Base-by-base conservation (phyloP, 768 basidiomycete species). In the Ramaria sp. region DNA sequence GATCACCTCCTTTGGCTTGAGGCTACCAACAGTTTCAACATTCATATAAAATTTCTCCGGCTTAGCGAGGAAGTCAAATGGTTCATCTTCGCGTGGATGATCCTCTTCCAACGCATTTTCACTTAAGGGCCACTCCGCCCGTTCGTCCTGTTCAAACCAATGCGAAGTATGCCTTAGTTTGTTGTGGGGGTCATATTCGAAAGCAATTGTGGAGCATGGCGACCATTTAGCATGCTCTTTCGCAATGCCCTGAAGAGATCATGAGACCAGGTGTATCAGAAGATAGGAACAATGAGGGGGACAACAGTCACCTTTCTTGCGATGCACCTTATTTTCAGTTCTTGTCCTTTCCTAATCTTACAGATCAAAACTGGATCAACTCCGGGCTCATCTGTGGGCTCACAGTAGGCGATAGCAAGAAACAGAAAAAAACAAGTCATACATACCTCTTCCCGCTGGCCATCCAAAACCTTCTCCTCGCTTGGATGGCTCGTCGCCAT, bases 171-270 rank as follows among this genome's bases (percentile, higher is more conserved):
- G 96, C 51, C 93, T 82, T 30, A 99, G 75, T 67, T 92, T 92
- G 71, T 99, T 99, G 73, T 97, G 78, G 12, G 96, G 96, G 68
- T 99, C 96, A 59, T 99, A 99, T 71, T 99, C 96, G 60, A 95
- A 98, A 7, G 85, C 81, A 16, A 99, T 84, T 7, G 96, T 92
- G 1, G 92, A 88, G 57, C 93, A 88, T 12, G 96, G 95, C 0
- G 92, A 95, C 91, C 95, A 99, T 70, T 99, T 99, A 12, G 96
- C 93, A 65, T 99, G 96, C 66, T 96, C 92, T 73, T 97, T 97
- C 3, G 95, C 92, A 57, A 96, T 85, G 39, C 95, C 95, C 95
- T 97, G 62, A 24, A 49, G 30, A 44, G 8, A 37, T 24, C 8
- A 43, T 32, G 28, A 30, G 38, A 30, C 39, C 39, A 34, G 13